Conservation (phyloP, 441 rosid species). For the Isatis lusitanica region DNA sequence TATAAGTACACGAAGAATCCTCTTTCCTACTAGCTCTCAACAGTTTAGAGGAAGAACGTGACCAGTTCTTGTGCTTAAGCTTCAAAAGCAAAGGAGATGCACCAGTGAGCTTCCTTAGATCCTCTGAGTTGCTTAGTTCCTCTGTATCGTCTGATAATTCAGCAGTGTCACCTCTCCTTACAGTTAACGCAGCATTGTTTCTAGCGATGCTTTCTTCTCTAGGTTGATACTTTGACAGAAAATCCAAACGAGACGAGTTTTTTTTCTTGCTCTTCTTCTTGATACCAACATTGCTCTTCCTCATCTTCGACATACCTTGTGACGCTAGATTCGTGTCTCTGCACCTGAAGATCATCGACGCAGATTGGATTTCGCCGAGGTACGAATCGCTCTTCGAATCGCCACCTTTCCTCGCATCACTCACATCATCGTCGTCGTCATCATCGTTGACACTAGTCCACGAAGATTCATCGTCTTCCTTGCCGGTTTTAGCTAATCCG, state of each 20-base stretch:
- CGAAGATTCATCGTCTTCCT: slow-evolving; percentile 46
- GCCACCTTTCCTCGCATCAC: slow-evolving; percentile 68
- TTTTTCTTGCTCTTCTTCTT: slow-evolving; percentile 56
- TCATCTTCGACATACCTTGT: slow-evolving; percentile 41
- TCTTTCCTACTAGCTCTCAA: slow-evolving; percentile 56
- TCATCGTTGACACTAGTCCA: slow-evolving; percentile 55
- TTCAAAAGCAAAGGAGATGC: slow-evolving; percentile 72
- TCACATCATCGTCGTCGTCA: slow-evolving; percentile 50
- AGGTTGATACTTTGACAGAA: slow-evolving; percentile 49
- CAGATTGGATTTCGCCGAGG: slow-evolving; percentile 48
- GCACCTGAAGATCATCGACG: slow-evolving; percentile 56
- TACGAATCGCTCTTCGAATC: slow-evolving; percentile 61
- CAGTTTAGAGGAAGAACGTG: slow-evolving; percentile 60
- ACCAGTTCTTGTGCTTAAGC: slow-evolving; percentile 66
- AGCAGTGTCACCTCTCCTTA: slow-evolving; percentile 49
- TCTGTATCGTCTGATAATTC: slow-evolving; percentile 78
- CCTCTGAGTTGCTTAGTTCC: slow-evolving; percentile 65
- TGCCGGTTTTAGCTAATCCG: slow-evolving; percentile 41
- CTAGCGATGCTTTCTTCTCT: slow-evolving; percentile 41
- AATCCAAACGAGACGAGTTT: slow-evolving; percentile 46
- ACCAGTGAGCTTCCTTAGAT: slow-evolving; percentile 50
- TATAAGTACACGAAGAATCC: slow-evolving; percentile 71
- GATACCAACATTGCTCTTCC: slow-evolving; percentile 33
- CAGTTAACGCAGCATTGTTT: slow-evolving; percentile 48
- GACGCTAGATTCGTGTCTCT: slow-evolving; percentile 64